Percentiles rank a stretch among this genome's conserved stretches.
Conservation (phyloP, 805 yeast genomes). For the Metschnikowia shivogae region DNA sequence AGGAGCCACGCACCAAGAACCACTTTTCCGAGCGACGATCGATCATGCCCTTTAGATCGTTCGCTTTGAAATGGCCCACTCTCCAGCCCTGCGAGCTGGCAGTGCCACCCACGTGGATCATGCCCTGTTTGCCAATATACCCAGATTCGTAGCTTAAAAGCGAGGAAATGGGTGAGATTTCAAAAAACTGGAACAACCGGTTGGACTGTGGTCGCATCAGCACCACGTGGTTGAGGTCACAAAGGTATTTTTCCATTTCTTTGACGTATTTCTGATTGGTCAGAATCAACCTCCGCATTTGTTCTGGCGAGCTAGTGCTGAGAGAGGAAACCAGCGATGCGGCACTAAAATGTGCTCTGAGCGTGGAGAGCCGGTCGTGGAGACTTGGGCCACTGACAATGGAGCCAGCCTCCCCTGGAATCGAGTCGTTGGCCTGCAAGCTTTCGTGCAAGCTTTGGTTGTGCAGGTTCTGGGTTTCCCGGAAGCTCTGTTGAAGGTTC, state of each 20-base stretch:
- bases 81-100: constrained; percentile 94
- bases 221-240: constrained; percentile 53
- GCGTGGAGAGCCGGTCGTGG: constrained; percentile 24
- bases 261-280: constrained; percentile 38
- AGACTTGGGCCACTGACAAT: constrained; percentile 18
- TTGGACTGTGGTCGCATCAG: constrained; percentile 79
- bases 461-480: too few relatives aligned
- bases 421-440: too few relatives aligned
- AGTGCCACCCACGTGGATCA: constrained; percentile 70
- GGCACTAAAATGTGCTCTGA: constrained; percentile 30
- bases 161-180: constrained; percentile 83
- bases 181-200: constrained; percentile 79
- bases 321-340: constrained; percentile 20
- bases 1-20: constrained; percentile 83
- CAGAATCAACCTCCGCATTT: constrained; percentile 18
- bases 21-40: constrained; percentile 88
- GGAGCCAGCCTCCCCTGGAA: constrained; percentile 20
- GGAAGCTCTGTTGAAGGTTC: too few relatives aligned
- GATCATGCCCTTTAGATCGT: constrained; percentile 82
- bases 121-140: constrained; percentile 86
- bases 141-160: constrained; percentile 77
- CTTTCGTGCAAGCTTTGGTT: too few relatives aligned
- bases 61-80: constrained; percentile 79
- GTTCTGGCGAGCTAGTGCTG: constrained; percentile 30
- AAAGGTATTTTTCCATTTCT: constrained; percentile 64